Evolutionary conservation across 106 monocot species (phyloP), one percentile per base, ranked within the genome.

Genomic region (Cymbidium sinense): DNA sequence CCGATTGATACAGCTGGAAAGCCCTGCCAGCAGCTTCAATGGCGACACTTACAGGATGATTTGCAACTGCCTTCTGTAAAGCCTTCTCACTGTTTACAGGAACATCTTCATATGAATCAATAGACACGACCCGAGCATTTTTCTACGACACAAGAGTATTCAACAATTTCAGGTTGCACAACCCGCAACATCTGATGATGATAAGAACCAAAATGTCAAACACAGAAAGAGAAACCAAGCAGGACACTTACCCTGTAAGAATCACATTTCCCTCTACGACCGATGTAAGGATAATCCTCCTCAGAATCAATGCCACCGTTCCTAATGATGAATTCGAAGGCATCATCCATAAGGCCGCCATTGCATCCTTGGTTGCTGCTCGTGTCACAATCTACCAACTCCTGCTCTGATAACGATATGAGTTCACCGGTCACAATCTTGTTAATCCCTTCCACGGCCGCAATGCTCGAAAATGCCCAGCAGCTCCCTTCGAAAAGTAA

Each of bases 381-480:
- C 25, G 82, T 93, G 76, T 93, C 92, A 33, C 92, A 93, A 61
- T 93, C 92, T 15, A 93, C 82, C 50, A 93, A 71, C 79, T 93
- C 92, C 54, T 93, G 92, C 76, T 93, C 92, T 0, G 92, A 93
- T 12, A 93, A 76, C 2, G 79, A 36, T 28, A 89, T 79, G 71
- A 93, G 34, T 31, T 87, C 80, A 0, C 84, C 87, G 2, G 87
- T 87, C 29, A 89, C 85, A 34, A 93, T 89, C 74, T 93, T 27
- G 75, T 89, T 93, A 62, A 93, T 89, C 19, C 92, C 86, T 78
- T 93, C 92, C 15, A 93, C 87, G 2, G 89, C 89, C 10, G 74
- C 87, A 43, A 93, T 50, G 19, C 87, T 79, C n/a, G 92, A 89
- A 76, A 93, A 93, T 2, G 92, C 92, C 92, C 92, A 93, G 78